Percentiles rank a stretch among this genome's conserved stretches.
phyloP scores from a whole-genome alignment of 2,329 filamentous ascomycete genomes.

The Xylaria digitata region DNA sequence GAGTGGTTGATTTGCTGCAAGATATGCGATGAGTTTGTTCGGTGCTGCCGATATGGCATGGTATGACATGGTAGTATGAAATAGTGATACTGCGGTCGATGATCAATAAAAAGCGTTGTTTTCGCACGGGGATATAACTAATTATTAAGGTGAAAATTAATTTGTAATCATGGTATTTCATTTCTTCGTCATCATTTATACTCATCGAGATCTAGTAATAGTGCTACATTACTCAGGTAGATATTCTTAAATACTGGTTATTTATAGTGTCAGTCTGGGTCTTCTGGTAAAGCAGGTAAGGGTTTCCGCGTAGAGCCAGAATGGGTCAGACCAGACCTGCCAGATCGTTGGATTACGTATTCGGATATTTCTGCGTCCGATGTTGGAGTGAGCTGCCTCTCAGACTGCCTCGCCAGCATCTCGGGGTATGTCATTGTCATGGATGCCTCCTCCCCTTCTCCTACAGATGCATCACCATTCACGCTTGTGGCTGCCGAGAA shows the following conservation, averaged over 20 bases:
- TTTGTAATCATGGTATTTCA: background rate
- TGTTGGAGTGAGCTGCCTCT: slow-evolving; percentile 46
- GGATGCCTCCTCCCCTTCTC: slow-evolving; percentile 15
- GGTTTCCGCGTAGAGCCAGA: slow-evolving; percentile 54
- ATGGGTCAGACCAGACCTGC: slow-evolving; percentile 40
- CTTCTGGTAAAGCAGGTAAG: slow-evolving; percentile 57
- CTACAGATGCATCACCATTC: slow-evolving; percentile 26
- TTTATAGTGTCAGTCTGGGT: slow-evolving; percentile 44
- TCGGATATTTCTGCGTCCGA: slow-evolving; percentile 40
- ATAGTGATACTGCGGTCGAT: slow-evolving; percentile 1
- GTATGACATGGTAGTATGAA: background rate
- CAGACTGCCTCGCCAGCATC: slow-evolving; percentile 43
- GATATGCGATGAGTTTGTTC: slow-evolving; percentile 21
- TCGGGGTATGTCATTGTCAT: slow-evolving; percentile 37
- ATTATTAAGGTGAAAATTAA: background rate
- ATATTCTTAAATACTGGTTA: slow-evolving; percentile 5
- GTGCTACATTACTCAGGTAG: slow-evolving; percentile 9
- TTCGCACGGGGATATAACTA: background rate
- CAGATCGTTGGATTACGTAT: slow-evolving; percentile 34
- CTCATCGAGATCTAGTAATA: background rate
- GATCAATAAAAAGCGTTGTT: slow-evolving; percentile 24
- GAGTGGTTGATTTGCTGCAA: background rate
- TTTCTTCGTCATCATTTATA: slow-evolving; percentile 20
- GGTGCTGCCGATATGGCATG: background rate
- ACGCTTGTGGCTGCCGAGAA: slow-evolving; percentile 43